Conservation (phyloP, 1,139 yeast species). For the Geotrichum restrictum region DNA sequence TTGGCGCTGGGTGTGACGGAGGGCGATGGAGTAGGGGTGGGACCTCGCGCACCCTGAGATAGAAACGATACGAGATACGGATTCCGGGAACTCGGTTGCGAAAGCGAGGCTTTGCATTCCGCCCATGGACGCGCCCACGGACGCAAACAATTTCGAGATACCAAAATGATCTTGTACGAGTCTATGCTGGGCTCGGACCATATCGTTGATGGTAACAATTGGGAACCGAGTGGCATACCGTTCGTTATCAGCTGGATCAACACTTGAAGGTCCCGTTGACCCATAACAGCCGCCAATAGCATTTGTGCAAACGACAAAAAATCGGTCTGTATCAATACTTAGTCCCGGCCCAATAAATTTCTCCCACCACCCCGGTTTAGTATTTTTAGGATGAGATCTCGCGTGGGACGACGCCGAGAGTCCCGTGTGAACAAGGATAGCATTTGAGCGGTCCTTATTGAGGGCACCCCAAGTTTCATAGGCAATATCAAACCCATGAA, state of each 20-base stretch:
- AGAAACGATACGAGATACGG: slow-evolving; percentile 66
- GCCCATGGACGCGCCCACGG: slow-evolving; percentile 93
- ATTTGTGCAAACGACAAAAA: slow-evolving; percentile 80
- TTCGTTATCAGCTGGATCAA: slow-evolving; percentile 66
- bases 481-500: slow-evolving; percentile 74
- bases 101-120: slow-evolving; percentile 94
- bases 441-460: slow-evolving; percentile 60
- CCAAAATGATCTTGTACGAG: slow-evolving; percentile 59
- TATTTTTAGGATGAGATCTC: slow-evolving; percentile 69
- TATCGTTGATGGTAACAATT: slow-evolving; percentile 76
- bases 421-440: slow-evolving; percentile 82
- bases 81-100: slow-evolving; percentile 76
- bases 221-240: slow-evolving; percentile 87
- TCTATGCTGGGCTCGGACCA: slow-evolving; percentile 83
- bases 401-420: slow-evolving; percentile 93
- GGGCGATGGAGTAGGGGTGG: slow-evolving; percentile 90
- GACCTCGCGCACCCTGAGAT: slow-evolving; percentile 91
- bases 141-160: slow-evolving; percentile 63
- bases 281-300: slow-evolving; percentile 95
- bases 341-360: slow-evolving; percentile 81
- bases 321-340: slow-evolving; percentile 74
- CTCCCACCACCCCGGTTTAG: slow-evolving; percentile 94
- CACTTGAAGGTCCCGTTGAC: slow-evolving; percentile 85
- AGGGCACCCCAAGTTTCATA: slow-evolving; percentile 88
- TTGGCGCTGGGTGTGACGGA: slow-evolving; percentile 89